Percentiles rank a stretch among this genome's conserved stretches.
Conservation (phyloP, 2,329 filamentous ascomycete genomes). For the Berkeleyomyces rouxiae region DNA sequence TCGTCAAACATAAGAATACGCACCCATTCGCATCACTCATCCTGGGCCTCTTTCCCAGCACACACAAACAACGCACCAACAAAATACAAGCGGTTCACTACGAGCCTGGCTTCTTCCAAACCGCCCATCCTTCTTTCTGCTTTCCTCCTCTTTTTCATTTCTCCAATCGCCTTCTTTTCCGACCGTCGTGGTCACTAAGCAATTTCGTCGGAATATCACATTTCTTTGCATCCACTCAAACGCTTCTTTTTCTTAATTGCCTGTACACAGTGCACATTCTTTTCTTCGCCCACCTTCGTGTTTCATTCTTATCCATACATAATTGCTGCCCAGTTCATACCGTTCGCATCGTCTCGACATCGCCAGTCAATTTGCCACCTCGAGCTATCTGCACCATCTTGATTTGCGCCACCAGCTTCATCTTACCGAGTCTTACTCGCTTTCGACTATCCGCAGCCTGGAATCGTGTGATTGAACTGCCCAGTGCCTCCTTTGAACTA, state of each 20-base stretch:
- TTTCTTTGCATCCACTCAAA: not conserved
- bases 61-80: slow-evolving; percentile 3
- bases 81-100: slow-evolving; percentile 6
- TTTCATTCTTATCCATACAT: slow-evolving; percentile 14
- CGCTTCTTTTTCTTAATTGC: slow-evolving; percentile 6
- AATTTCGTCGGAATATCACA: not conserved
- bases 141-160: slow-evolving; percentile 8
- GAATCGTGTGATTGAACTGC: slow-evolving; percentile 4
- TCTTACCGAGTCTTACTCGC: not conserved
- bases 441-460: not conserved
- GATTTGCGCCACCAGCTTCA: slow-evolving; percentile 9
- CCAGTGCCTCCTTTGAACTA: not conserved
- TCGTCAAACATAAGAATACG: slow-evolving; percentile 9
- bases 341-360: slow-evolving; percentile 1
- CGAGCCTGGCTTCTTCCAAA: slow-evolving; percentile 5
- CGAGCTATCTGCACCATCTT: not conserved
- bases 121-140: not conserved
- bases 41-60: slow-evolving; percentile 1
- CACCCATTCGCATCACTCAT: not conserved
- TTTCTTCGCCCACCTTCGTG: slow-evolving; percentile 7
- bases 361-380: slow-evolving; percentile 1
- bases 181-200: not conserved
- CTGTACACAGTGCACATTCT: slow-evolving; percentile 17
- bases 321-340: slow-evolving; percentile 8
- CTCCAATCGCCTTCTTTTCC: slow-evolving; percentile 3